phyloP scores from a whole-genome alignment of 176 grass and related monocot species.

The Alopecurus myosuroides region DNA sequence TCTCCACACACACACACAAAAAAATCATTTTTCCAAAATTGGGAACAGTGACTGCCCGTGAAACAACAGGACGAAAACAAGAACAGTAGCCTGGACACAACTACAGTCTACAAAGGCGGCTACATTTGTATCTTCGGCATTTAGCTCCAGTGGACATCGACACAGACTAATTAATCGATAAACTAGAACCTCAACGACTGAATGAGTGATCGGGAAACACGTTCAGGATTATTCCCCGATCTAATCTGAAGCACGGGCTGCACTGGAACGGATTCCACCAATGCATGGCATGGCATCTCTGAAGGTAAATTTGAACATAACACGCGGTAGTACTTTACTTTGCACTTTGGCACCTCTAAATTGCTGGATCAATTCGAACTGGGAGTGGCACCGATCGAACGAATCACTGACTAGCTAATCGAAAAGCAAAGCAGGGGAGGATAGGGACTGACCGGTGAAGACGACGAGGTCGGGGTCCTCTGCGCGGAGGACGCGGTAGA shows the following conservation, averaged over 20 bases:
- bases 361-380: neutral
- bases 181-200: neutral
- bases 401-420: neutral
- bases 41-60: slow-evolving; percentile 18
- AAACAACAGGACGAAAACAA: slow-evolving; percentile 17
- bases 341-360: no score
- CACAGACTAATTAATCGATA: no score
- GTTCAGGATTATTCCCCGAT: neutral
- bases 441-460: slow-evolving; percentile 53
- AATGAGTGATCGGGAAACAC: neutral
- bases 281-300: neutral
- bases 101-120: neutral
- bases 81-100: neutral
- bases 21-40: neutral
- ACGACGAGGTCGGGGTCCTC: slow-evolving; percentile 96
- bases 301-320: no score
- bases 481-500: slow-evolving; percentile 71
- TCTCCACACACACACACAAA: no score
- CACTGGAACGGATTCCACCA: neutral
- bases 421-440: neutral
- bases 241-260: neutral
- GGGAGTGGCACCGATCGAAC: neutral
- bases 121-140: neutral
- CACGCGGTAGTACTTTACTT: no score
- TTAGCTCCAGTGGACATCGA: neutral